Evolutionary conservation across 2,329 filamentous ascomycete genomes (phyloP), one percentile per base, ranked within the genome.

Genomic region (Cryphonectria radicalis): DNA sequence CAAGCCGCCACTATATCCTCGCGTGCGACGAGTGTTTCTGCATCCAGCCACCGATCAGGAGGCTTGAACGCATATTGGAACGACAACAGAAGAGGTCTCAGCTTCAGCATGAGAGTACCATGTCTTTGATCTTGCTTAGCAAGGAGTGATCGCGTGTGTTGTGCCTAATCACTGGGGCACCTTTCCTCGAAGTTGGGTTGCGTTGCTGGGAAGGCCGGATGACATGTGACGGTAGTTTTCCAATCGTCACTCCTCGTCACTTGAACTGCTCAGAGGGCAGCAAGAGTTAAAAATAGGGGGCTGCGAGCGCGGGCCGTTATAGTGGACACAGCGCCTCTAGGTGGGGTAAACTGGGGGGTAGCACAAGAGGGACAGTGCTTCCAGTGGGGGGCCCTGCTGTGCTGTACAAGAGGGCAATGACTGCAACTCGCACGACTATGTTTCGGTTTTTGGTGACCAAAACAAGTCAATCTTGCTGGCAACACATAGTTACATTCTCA

Each of bases 1-100:
- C 66, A 28, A 19, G 46, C 59, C 19, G 53, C 32, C 55, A 35
- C 60, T 73, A 71, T 67, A 71, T 55, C 63, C 35, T 63, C 50
- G 67, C 57, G 35, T 71, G 72, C 53, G 72, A 69, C 69, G 55
- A 60, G 10, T 40, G 28, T 59, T 46, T 69, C 32, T 68, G 70
- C 70, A 67, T 43, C 69, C 72, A 67, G 67, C 50, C 53, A 67
- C 63, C 28, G 66, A 32, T 59, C 67, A 59, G 63, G 59, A 42
- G 64, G 66, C 69, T 69, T 57, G 28, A 25, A 57, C 28, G 72
- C 72, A 73, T 73, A 63, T 67, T 73, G 69, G 53, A 67, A 28
- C 40, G 57, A 14, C n/a, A 46, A 25, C 22, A 43, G n/a, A 22
- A 35, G 59, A n/a, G 17, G 25, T 50, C 28, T 43, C 55, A 46